Conservation (phyloP, 495 filamentous ascomycete species). For the Aspergillus heteromorphus region DNA sequence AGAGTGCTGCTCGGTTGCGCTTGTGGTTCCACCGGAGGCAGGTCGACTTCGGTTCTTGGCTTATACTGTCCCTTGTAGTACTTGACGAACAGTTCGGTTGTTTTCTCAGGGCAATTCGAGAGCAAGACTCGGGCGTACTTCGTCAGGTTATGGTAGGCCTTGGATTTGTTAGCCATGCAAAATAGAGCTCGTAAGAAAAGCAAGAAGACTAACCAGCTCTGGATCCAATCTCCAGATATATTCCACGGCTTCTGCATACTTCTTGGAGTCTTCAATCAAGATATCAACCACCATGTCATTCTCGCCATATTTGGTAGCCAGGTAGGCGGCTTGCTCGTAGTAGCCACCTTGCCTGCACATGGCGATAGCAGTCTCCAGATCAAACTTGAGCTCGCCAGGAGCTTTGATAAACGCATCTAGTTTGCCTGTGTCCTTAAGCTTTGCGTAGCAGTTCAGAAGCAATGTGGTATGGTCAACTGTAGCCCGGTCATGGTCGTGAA, state of each 20-base stretch:
- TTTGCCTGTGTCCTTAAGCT: conserved; percentile 92
- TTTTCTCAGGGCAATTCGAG: conserved; percentile 70
- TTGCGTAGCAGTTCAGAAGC: conserved; percentile 94
- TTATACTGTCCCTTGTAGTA: conserved; percentile 86
- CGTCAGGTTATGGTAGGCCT: conserved; percentile 89
- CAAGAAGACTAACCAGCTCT: conserved; percentile 54
- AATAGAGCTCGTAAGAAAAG: neutral
- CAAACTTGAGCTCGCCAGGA: conserved; percentile 90
- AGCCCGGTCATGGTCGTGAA: conserved; percentile 90
- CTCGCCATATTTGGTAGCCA: conserved; percentile 90
- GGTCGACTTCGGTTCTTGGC: conserved; percentile 61
- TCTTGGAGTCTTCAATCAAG: conserved; percentile 87
- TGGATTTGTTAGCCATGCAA: conserved; percentile 14
- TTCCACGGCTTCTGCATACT: conserved; percentile 78
- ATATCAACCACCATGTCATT: conserved; percentile 93
- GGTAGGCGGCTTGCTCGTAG: conserved; percentile 90
- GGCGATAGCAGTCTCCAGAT: conserved; percentile 91
- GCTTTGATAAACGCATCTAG: conserved; percentile 95
- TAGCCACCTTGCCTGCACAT: conserved; percentile 99
- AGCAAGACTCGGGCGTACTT: conserved; percentile 89
- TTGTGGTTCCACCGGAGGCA: conserved; percentile 40
- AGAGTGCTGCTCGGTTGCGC: conserved; percentile 62
- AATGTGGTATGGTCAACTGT: conserved; percentile 96
- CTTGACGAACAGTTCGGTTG: conserved; percentile 81
- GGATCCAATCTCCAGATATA: conserved; percentile 88